Conservation (phyloP, 495 filamentous ascomycete genomes). For the Tuber microsphaerosporum region DNA sequence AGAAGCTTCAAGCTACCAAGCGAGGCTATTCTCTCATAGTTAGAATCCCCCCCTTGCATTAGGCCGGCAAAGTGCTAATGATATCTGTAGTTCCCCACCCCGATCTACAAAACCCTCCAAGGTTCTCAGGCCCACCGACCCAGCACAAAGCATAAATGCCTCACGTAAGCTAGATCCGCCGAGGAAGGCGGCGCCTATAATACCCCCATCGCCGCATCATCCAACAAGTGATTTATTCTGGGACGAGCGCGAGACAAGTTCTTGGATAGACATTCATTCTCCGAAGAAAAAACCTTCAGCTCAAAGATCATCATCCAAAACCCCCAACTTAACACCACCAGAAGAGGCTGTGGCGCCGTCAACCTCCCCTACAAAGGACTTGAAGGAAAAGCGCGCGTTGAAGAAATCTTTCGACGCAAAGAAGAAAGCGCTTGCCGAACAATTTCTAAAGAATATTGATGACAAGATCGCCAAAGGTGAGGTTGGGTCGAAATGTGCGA, state of each 20-base stretch:
- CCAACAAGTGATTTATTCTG: conserved; percentile 74
- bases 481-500: conserved; percentile 53
- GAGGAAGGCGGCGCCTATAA: conserved; percentile 35
- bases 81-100: conserved; percentile 22
- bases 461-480: conserved; percentile 55
- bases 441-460: conserved; percentile 72
- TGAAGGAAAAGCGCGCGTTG: conserved; percentile 47
- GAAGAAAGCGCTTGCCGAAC: conserved; percentile 60
- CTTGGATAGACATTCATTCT: conserved; percentile 73
- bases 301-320: conserved; percentile 39
- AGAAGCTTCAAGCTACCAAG: conserved; percentile 8
- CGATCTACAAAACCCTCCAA: conserved; percentile 27
- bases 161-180: conserved; percentile 30
- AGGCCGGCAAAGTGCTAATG: background rate
- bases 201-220: conserved; percentile 44
- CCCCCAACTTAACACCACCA: conserved; percentile 8
- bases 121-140: conserved; percentile 19
- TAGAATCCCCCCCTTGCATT: background rate
- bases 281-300: conserved; percentile 54
- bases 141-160: conserved; percentile 15
- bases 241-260: conserved; percentile 64
- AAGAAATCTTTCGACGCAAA: conserved; percentile 60
- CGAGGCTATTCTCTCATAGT: conserved; percentile 25
- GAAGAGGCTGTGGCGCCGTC: conserved; percentile 5
- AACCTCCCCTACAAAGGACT: conserved; percentile 45